Evolutionary conservation across 345 rosid species (phyloP), one percentile per base, ranked within the genome.

Genomic region (Eucalyptus curtisii): DNA sequence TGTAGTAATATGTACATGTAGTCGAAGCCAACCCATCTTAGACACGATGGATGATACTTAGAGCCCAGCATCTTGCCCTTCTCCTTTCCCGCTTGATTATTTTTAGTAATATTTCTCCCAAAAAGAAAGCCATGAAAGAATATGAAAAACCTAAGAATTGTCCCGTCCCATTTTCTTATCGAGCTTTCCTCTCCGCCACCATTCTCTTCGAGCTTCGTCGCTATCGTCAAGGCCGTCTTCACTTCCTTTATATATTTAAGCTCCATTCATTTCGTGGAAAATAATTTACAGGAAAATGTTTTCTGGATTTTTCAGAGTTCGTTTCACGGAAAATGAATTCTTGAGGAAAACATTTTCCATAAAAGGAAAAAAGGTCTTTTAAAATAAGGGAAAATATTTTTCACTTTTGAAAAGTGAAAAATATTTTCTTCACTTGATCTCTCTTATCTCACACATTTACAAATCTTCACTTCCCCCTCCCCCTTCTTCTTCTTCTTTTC

Each of bases 261-360:
- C 4, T 50, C 4, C 22, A 1, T 50, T 50, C 2, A 2, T 17
- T 50, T 50, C n/a, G n/a, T n/a, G n/a, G n/a, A n/a, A n/a, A n/a
- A n/a, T n/a, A n/a, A n/a, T n/a, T 50, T 50, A 0, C 1, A 50
- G 4, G 1, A 50, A 50, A 49, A 6, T 6, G 0, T 6, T 15
- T 49, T 49, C 0, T 17, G 4, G 1, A 50, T 50, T 50, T 50
- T 50, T 9, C 0, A 0, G 1, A 2, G 0, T 50, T 1, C 4
- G 2, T 50, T 50, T 7, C 2, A 17, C 0, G 8, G 2, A 50
- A 50, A 50, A 50, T 7, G 4, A 50, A 50, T 50, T 50, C 9
- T 50, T 50, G 1, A 50, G 2, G 1, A 50, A 50, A 50, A 17
- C 8, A 17, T 7, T 50, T 50, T 17, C 4, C 55, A 7, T 7